A percentile compares a stretch with the other conserved stretches of the same genome.
These are phyloP conservation scores for Chenopodium formosanum DNA, from an alignment of 148 eudicot genomes.

Conservation along the genomic window DNA sequence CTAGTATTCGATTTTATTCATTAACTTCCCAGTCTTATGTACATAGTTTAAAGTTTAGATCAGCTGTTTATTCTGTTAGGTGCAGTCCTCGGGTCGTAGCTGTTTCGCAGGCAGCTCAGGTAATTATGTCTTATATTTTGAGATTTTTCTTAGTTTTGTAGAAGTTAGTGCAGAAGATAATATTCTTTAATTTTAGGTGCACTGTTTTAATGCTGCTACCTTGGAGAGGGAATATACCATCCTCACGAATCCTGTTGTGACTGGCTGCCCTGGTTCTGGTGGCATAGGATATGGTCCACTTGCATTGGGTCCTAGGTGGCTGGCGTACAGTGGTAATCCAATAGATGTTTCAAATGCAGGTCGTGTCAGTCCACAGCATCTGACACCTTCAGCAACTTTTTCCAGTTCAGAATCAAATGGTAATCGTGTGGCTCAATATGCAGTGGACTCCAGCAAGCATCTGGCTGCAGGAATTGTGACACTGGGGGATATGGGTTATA, in stretches of 20 bases:
- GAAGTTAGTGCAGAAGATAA: not conserved
- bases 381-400: conserved; percentile 47
- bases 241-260: conserved; percentile 64
- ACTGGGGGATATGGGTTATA: conserved; percentile 77
- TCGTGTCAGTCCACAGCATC: conserved; percentile 61
- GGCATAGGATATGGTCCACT: conserved; percentile 77
- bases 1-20: conserved; percentile 72
- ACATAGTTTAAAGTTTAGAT: conserved; percentile 61
- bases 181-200: conserved; percentile 47
- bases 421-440: conserved; percentile 72
- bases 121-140: conserved; percentile 23
- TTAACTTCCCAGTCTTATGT: conserved; percentile 58
- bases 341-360: conserved; percentile 46
- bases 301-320: conserved; percentile 91
- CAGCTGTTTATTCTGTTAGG: conserved; percentile 62
- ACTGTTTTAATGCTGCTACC: conserved; percentile 79
- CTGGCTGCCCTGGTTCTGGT: conserved; percentile 45
- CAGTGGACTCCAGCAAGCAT: conserved; percentile 85
- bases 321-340: conserved; percentile 78
- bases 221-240: conserved; percentile 71
- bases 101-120: conserved; percentile 80
- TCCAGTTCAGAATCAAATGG: conserved; percentile 53
- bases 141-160: not conserved
- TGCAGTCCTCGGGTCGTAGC: conserved; percentile 79
- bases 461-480: conserved; percentile 81